A percentile compares a stretch with the other conserved stretches of the same genome.
Conservation (phyloP, 768 basidiomycete species). For the Suillus alpinus region DNA sequence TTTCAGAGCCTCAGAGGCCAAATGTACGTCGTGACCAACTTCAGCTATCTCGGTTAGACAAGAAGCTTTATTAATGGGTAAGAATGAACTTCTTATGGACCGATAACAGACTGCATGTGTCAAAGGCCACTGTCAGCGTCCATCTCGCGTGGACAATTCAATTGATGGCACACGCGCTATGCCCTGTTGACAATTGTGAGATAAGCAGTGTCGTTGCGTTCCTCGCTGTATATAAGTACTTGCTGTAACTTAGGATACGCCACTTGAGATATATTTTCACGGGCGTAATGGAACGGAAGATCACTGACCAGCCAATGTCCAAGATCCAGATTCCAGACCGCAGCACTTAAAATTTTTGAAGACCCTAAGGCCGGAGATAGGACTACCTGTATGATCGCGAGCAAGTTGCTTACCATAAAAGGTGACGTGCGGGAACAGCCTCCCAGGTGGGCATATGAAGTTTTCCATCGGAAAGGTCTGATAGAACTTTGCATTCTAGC, state of each 20-base stretch:
- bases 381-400: neutral
- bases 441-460: neutral
- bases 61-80: neutral
- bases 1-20: neutral
- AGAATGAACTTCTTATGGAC: neutral
- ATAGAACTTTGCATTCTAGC: constrained; percentile 9
- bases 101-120: neutral
- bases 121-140: neutral
- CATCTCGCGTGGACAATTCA: neutral
- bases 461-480: constrained; percentile 33
- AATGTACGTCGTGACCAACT: neutral
- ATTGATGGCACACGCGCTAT: neutral
- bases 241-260: neutral
- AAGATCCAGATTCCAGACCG: neutral
- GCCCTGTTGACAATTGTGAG: neutral
- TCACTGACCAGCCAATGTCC: neutral
- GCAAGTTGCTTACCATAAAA: constrained; percentile 12
- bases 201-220: neutral
- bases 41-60: constrained; percentile 1
- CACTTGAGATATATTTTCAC: neutral
- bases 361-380: constrained; percentile 13
- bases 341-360: neutral
- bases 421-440: constrained; percentile 5
- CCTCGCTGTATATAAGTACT: neutral
- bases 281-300: neutral